Evolutionary conservation across 352 stramenopile genomes (phyloP).

Genomic region (Phytophthora constricta): DNA sequence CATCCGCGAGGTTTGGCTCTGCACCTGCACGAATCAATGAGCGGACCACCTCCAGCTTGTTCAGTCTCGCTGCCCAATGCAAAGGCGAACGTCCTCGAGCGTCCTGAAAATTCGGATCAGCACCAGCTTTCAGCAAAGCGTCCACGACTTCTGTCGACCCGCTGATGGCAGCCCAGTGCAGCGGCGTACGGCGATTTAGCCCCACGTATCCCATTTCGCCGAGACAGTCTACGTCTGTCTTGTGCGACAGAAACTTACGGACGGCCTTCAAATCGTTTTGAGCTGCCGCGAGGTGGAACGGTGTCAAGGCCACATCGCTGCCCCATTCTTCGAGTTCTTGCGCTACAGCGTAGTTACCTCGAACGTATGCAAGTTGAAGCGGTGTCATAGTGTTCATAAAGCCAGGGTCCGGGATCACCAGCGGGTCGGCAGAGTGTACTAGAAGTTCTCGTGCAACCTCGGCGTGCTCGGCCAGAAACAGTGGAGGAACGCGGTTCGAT

Average conservation of each 20-base stretch:
- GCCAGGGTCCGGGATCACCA: constrained; percentile 68
- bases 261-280: constrained; percentile 56
- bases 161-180: constrained; percentile 77
- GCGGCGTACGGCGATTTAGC: constrained; percentile 68
- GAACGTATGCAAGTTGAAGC: constrained; percentile 72
- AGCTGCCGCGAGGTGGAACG: constrained; percentile 64
- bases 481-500: constrained; percentile 63
- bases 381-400: constrained; percentile 81
- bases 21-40: constrained; percentile 45
- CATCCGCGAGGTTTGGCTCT: constrained; percentile 46
- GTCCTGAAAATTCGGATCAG: constrained; percentile 76
- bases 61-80: constrained; percentile 71
- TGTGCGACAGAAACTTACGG: constrained; percentile 55
- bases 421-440: constrained; percentile 53
- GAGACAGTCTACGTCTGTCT: constrained; percentile 61
- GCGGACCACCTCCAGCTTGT: constrained; percentile 59
- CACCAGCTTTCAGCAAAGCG: constrained; percentile 55
- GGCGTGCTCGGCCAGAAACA: constrained; percentile 70
- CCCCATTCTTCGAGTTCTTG: constrained; percentile 76
- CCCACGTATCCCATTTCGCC: constrained; percentile 76
- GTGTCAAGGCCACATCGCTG: constrained; percentile 73
- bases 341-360: constrained; percentile 69
- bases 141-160: constrained; percentile 54
- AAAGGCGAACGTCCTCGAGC: constrained; percentile 58
- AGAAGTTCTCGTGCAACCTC: constrained; percentile 63